Conservation (phyloP, 2,329 filamentous ascomycete genomes). For the Sclerotinia trifoliorum region DNA sequence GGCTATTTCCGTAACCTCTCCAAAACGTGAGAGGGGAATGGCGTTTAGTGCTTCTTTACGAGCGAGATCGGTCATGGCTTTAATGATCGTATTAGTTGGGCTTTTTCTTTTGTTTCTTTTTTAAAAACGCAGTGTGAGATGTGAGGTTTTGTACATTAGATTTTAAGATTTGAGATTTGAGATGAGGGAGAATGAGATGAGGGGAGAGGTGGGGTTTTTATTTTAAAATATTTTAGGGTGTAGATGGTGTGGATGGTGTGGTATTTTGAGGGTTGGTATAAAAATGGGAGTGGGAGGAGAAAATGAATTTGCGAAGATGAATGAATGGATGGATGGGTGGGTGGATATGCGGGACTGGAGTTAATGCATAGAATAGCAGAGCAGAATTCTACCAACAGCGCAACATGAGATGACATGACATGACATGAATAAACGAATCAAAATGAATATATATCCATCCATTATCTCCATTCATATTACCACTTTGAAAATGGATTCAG, state of each 20-base stretch:
- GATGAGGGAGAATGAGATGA: constrained; percentile 28
- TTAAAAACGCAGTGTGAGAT: not conserved
- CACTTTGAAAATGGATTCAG: too few relatives aligned
- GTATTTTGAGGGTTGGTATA: not conserved
- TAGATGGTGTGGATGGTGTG: not conserved
- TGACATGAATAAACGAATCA: not conserved
- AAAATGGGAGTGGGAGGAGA: not conserved
- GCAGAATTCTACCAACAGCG: not conserved
- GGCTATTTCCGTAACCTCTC: constrained; percentile 69
- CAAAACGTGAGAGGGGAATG: constrained; percentile 68
- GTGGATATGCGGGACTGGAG: too few relatives aligned
- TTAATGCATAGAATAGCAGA: not conserved
- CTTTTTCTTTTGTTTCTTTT: not conserved
- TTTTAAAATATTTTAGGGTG: not conserved
- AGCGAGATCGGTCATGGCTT: constrained; percentile 46
- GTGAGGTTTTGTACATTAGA: constrained; percentile 38
- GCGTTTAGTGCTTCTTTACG: constrained; percentile 42
- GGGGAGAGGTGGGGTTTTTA: not conserved
- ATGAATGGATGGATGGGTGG: not conserved
- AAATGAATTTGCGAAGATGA: not conserved
- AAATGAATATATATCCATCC: not conserved
- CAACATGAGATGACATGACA: not conserved
- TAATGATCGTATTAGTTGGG: not conserved
- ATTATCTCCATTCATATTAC: too few relatives aligned
- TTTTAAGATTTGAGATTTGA: constrained; percentile 25